Evolutionary conservation across 2,329 filamentous ascomycete species (phyloP).

Genomic region (Hymenoscyphus repandus): DNA sequence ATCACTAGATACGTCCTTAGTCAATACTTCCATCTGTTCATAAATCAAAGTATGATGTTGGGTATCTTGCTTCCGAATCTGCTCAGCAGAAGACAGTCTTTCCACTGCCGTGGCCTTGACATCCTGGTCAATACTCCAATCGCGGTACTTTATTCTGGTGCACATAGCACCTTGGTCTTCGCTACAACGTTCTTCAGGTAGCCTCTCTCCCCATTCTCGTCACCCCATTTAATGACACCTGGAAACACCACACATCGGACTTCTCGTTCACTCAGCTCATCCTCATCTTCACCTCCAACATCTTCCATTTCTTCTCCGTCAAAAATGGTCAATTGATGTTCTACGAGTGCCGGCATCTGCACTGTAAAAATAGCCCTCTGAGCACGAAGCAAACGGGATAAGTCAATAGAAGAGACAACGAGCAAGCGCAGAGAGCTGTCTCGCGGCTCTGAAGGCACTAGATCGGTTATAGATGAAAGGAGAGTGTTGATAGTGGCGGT

Average conservation of each 20-base stretch:
- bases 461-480: constrained; percentile 41
- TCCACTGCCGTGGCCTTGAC: no score
- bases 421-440: constrained; percentile 50
- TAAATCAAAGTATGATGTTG: no score
- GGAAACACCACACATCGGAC: constrained; percentile 61
- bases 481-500: constrained; percentile 44
- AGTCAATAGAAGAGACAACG: constrained; percentile 47
- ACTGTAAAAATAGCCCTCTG: constrained; percentile 55
- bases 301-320: constrained; percentile 60
- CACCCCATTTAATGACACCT: constrained; percentile 57
- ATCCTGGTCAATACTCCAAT: no score
- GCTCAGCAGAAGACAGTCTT: no score
- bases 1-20: background rate
- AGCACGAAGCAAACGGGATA: constrained; percentile 50
- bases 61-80: no score
- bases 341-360: constrained; percentile 46
- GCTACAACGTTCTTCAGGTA: constrained; percentile 59
- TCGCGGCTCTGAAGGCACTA: constrained; percentile 34
- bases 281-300: constrained; percentile 56
- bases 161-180: constrained; percentile 61
- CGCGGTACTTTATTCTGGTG: constrained; percentile 23
- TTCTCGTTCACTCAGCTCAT: constrained; percentile 45
- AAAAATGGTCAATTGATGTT: constrained; percentile 51
- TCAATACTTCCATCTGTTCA: background rate
- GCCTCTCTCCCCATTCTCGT: constrained; percentile 57